These are phyloP conservation scores for Penicillium sp. DNA, from an alignment of 2,329 filamentous ascomycete genomes.

Conservation along the genomic window DNA sequence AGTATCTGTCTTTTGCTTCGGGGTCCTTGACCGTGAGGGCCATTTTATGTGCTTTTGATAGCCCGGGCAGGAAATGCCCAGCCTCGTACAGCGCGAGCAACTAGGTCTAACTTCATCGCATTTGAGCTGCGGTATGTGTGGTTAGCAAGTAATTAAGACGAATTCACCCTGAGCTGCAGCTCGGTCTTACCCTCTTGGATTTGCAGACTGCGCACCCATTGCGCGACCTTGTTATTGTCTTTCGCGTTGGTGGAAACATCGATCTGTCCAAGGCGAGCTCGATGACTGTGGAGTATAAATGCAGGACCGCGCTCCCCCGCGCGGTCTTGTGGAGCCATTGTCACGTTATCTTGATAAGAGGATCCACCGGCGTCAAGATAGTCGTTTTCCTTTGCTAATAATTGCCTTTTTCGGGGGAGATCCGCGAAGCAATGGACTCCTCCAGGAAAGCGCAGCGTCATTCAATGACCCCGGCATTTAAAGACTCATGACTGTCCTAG, in stretches of 20 bases:
- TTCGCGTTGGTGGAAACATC: neutral
- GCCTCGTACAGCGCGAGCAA: neutral
- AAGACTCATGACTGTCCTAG: neutral
- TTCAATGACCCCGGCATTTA: neutral
- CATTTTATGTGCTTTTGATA: neutral
- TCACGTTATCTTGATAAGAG: neutral
- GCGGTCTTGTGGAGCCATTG: neutral
- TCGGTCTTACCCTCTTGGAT: neutral
- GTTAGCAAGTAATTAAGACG: neutral
- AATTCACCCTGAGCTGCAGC: neutral
- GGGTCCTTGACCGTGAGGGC: neutral
- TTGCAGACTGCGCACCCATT: neutral
- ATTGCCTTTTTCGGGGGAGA: neutral
- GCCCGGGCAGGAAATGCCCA: neutral
- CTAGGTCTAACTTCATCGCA: neutral
- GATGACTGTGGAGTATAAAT: neutral
- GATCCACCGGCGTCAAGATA: neutral
- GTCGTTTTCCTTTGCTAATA: conserved; percentile 1
- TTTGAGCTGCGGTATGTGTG: neutral
- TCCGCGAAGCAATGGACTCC: neutral
- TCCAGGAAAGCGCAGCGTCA: neutral
- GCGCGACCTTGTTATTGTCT: neutral
- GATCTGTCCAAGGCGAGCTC: too few species aligned
- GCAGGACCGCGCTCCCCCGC: neutral
- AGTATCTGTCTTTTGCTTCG: neutral